Conservation (phyloP, 2,329 filamentous ascomycete species). For the Aspergillus calidoustus region DNA sequence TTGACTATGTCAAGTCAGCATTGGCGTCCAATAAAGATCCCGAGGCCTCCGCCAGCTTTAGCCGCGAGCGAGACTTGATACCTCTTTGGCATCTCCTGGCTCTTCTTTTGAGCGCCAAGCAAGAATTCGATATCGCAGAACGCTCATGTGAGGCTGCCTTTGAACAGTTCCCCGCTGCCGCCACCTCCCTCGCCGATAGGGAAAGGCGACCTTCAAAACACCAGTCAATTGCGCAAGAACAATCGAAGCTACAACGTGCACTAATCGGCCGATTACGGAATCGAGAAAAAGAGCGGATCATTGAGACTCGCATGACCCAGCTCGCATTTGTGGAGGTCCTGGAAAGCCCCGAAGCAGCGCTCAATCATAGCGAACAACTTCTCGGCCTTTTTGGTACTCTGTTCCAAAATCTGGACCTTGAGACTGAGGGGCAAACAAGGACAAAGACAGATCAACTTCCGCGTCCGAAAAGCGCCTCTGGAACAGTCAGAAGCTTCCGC, state of each 20-base stretch:
- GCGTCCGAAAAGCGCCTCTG: constrained; percentile 70
- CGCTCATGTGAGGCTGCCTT: constrained; percentile 88
- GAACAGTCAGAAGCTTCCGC: constrained; percentile 70
- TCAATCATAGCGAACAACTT: constrained; percentile 86
- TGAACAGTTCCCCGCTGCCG: constrained; percentile 79
- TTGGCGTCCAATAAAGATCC: constrained; percentile 59
- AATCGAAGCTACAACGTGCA: constrained; percentile 44
- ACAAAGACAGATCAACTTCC: constrained; percentile 47
- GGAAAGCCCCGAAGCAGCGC: constrained; percentile 81
- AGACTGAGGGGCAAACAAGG: constrained; percentile 28
- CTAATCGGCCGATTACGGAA: constrained; percentile 80
- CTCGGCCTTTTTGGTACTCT: constrained; percentile 79
- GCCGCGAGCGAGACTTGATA: constrained; percentile 60
- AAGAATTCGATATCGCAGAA: constrained; percentile 80
- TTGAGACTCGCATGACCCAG: constrained; percentile 97
- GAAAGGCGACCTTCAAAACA: constrained; percentile 47
- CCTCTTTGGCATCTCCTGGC: constrained; percentile 91
- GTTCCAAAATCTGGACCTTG: constrained; percentile 67
- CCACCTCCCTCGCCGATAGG: constrained; percentile 69
- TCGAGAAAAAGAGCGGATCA: constrained; percentile 79
- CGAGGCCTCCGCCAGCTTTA: constrained; percentile 33
- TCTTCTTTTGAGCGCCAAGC: constrained; percentile 80
- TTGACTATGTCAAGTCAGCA: constrained; percentile 79
- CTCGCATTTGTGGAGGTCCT: constrained; percentile 79
- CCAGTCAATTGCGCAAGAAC: constrained; percentile 27